Evolutionary conservation across 495 filamentous ascomycete genomes (phyloP).

Genomic region (Platismatia glauca): DNA sequence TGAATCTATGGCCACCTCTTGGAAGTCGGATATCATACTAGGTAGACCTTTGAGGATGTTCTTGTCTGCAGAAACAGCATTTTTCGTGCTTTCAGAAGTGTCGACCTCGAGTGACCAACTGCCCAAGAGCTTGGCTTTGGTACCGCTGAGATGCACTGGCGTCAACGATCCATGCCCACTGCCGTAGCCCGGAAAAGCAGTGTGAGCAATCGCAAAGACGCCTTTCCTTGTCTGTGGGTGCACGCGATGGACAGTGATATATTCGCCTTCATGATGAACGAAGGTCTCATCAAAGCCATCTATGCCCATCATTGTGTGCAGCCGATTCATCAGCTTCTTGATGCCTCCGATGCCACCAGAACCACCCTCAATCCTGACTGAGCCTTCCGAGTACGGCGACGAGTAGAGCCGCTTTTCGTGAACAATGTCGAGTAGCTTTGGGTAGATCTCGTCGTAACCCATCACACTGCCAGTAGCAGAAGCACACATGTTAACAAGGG

Average conservation of each 20-base stretch:
- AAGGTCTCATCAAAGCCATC: slow-evolving; percentile 92
- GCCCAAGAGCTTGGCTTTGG: slow-evolving; percentile 67
- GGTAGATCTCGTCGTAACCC: slow-evolving; percentile 98
- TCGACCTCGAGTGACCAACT: slow-evolving; percentile 86
- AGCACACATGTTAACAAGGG: slow-evolving; percentile 89
- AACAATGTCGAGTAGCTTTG: slow-evolving; percentile 81
- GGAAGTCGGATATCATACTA: slow-evolving; percentile 63
- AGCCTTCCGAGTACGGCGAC: slow-evolving; percentile 55
- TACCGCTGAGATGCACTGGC: slow-evolving; percentile 67
- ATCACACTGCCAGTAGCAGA: slow-evolving; percentile 91
- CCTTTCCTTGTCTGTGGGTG: slow-evolving; percentile 85
- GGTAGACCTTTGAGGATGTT: slow-evolving; percentile 69
- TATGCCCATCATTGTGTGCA: slow-evolving; percentile 88
- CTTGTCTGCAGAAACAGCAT: slow-evolving; percentile 57
- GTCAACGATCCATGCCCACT: slow-evolving; percentile 66
- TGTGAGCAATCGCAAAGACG: slow-evolving; percentile 90
- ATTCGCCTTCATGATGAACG: slow-evolving; percentile 92
- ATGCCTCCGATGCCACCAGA: slow-evolving; percentile 68
- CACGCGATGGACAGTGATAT: slow-evolving; percentile 90
- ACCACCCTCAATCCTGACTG: slow-evolving; percentile 51
- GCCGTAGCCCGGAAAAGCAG: slow-evolving; percentile 82
- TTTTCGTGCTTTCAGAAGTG: slow-evolving; percentile 51
- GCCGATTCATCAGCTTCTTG: slow-evolving; percentile 83
- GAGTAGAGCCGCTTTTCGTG: slow-evolving; percentile 74
- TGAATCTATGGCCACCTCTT: slow-evolving; percentile 58